Conservation (phyloP, 371 early-diverging fungal species). For the Rhizopus microsporus region DNA sequence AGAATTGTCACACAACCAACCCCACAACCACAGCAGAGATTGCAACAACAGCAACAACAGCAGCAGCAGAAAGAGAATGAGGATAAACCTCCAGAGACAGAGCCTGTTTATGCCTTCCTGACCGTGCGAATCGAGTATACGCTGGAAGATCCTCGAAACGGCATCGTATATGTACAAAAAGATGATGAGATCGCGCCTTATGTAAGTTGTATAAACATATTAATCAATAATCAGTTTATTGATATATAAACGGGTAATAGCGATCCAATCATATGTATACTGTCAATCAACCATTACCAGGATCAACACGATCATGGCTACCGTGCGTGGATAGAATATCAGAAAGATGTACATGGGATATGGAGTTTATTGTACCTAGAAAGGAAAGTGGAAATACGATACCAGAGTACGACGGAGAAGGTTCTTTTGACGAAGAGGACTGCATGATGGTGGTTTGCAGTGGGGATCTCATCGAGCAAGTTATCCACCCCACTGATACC, state of each 20-base stretch:
- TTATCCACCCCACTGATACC: constrained; percentile 63
- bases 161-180: constrained; percentile 60
- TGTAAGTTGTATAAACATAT: constrained; percentile 31
- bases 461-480: constrained; percentile 75
- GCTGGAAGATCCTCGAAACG: constrained; percentile 53
- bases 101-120: constrained; percentile 39
- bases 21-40: constrained; percentile 5
- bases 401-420: constrained; percentile 45
- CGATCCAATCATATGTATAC: constrained; percentile 75
- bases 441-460: constrained; percentile 73
- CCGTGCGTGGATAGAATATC: constrained; percentile 83
- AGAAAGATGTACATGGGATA: constrained; percentile 85
- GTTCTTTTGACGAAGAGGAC: constrained; percentile 49
- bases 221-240: not conserved
- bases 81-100: constrained; percentile 12
- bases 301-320: constrained; percentile 83
- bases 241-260: constrained; percentile 26
- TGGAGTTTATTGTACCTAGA: constrained; percentile 78
- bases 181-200: constrained; percentile 60
- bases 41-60: constrained; percentile 3
- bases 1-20: not conserved
- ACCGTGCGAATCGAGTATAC: constrained; percentile 55
- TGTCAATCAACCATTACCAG: constrained; percentile 73
- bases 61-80: constrained; percentile 1
- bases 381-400: constrained; percentile 28